Evolutionary conservation across 2,329 filamentous ascomycete genomes (phyloP).

Genomic region (Helotiales sp.): DNA sequence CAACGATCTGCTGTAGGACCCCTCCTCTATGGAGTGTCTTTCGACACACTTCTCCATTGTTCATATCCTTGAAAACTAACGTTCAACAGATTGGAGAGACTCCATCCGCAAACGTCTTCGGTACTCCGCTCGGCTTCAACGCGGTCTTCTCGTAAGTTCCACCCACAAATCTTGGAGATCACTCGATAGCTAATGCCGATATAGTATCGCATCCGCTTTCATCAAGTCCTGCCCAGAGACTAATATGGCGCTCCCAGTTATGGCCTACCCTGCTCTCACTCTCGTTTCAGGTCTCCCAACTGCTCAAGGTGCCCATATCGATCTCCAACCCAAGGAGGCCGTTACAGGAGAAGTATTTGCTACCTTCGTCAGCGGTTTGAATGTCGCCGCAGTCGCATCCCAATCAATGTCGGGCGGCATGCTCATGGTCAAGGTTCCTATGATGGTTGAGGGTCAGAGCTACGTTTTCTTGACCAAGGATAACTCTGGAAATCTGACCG

Average conservation of each 20-base stretch:
- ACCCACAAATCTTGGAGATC: not conserved
- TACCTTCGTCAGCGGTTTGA: constrained; percentile 44
- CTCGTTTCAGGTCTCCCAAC: constrained; percentile 37
- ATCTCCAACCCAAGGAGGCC: constrained; percentile 37
- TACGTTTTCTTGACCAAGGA: constrained; percentile 49
- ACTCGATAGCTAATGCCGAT: not conserved
- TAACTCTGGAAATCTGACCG: constrained; percentile 44
- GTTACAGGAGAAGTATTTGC: constrained; percentile 42
- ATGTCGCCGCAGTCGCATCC: constrained; percentile 45
- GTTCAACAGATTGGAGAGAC: constrained; percentile 46
- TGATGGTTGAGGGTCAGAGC: constrained; percentile 45
- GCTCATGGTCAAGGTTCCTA: constrained; percentile 41
- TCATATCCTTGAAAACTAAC: not conserved
- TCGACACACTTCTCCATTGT: not conserved
- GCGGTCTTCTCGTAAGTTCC: constrained; percentile 55
- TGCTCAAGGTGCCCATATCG: constrained; percentile 30
- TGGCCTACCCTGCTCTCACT: constrained; percentile 59
- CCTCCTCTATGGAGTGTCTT: not conserved
- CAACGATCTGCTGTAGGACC: constrained; percentile 51
- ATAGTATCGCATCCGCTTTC: constrained; percentile 64
- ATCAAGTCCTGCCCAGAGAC: constrained; percentile 60
- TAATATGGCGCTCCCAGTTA: constrained; percentile 63
- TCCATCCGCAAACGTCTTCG: constrained; percentile 64
- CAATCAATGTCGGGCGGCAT: constrained; percentile 41
- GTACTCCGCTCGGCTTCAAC: constrained; percentile 62